Conservation (phyloP, 495 filamentous ascomycete species). For the Trichoderma asperelloides region DNA sequence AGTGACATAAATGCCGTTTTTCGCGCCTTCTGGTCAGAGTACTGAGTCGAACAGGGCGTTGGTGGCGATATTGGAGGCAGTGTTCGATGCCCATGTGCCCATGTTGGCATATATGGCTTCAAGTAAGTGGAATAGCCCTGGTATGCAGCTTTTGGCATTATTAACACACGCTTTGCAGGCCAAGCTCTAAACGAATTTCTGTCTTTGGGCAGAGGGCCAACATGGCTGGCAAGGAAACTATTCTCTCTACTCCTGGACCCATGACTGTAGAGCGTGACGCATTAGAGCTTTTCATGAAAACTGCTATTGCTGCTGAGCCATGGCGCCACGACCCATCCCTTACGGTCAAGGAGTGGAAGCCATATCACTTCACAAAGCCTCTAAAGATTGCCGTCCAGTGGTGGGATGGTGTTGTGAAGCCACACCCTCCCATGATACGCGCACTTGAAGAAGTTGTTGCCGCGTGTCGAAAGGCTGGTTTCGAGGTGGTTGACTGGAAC, state of each 20-base stretch:
- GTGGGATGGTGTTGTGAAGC: constrained; percentile 2
- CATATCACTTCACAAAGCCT: constrained; percentile 17
- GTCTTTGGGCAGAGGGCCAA: constrained; percentile 27
- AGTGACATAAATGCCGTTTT: background rate
- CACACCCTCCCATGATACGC: background rate
- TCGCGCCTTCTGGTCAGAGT: background rate
- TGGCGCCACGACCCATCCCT: constrained; percentile 50
- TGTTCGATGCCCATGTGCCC: constrained; percentile 55
- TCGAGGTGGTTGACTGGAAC: constrained; percentile 55
- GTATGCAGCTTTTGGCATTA: too few relatives aligned
- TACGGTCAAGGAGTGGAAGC: constrained; percentile 50
- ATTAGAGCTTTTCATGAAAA: constrained; percentile 53
- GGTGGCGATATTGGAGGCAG: constrained; percentile 64
- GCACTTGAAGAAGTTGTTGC: background rate
- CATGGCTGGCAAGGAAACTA: constrained; percentile 16
- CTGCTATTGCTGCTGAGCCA: constrained; percentile 44
- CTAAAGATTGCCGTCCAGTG: constrained; percentile 3
- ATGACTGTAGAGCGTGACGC: constrained; percentile 22
- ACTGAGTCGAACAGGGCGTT: constrained; percentile 34
- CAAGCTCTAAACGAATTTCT: constrained; percentile 46
- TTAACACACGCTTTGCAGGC: constrained; percentile 17
- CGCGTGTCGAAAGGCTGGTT: constrained; percentile 34
- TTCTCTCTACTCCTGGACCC: constrained; percentile 35
- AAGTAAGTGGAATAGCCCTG: background rate
- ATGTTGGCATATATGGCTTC: constrained; percentile 40